Conservation (phyloP, 257 asterid genomes). For the Lycium barbarum region DNA sequence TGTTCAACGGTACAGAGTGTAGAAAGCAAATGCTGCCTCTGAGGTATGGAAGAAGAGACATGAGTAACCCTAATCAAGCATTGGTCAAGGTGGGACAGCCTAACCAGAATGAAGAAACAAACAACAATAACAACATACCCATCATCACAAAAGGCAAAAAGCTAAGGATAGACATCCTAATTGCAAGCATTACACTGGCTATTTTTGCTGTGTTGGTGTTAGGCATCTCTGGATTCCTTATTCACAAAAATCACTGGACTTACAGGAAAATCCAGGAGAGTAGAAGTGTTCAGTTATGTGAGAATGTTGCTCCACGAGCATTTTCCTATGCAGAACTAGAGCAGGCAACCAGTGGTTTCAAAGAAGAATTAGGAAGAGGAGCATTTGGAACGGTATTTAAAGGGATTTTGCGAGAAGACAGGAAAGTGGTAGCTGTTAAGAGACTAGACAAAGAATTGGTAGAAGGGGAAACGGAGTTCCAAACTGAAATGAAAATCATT, state of each 20-base stretch:
- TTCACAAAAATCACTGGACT: slow-evolving; percentile 14
- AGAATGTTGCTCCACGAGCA: slow-evolving; percentile 41
- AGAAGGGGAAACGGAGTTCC: no score
- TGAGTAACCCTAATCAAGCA: slow-evolving; percentile 33
- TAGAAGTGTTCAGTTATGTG: slow-evolving; percentile 25
- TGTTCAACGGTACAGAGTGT: slow-evolving; percentile 37
- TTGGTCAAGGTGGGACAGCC: slow-evolving; percentile 37
- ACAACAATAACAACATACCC: no score
- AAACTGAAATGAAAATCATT: slow-evolving; percentile 41
- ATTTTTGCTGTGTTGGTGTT: slow-evolving; percentile 34
- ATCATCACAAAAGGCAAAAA: slow-evolving; percentile 30
- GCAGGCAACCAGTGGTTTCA: slow-evolving; percentile 49
- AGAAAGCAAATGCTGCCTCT: slow-evolving; percentile 57
- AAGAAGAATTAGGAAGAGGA: slow-evolving; percentile 56
- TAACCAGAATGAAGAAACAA: not conserved
- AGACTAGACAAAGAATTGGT: no score
- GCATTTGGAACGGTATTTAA: slow-evolving; percentile 56
- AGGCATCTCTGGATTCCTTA: slow-evolving; percentile 32
- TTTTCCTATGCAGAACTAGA: slow-evolving; percentile 42
- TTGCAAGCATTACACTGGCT: slow-evolving; percentile 36
- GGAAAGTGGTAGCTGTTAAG: slow-evolving; percentile 52
- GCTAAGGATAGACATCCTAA: slow-evolving; percentile 29
- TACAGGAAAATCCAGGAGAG: slow-evolving; percentile 29
- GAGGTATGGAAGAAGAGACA: slow-evolving; percentile 41
- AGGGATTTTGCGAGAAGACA: slow-evolving; percentile 37